A percentile compares a stretch with the other conserved stretches of the same genome.
Conservation (phyloP, 1,284 basidiomycete genomes). For the Mycena citricolor region DNA sequence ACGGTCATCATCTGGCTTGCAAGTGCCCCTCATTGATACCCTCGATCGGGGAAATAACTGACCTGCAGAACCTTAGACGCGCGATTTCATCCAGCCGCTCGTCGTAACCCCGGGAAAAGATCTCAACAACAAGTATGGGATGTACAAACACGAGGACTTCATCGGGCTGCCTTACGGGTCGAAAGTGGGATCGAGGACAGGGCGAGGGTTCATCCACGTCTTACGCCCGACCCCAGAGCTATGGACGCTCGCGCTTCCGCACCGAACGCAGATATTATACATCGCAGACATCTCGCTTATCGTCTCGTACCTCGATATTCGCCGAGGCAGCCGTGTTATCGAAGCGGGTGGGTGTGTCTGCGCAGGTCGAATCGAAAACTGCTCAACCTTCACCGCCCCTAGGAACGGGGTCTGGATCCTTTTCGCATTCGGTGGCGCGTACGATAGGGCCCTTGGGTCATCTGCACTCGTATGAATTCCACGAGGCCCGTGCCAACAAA, state of each 20-base stretch:
- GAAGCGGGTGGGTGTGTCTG: conserved; percentile 76
- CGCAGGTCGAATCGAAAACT: conserved; percentile 2
- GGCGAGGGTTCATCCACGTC: conserved; percentile 81
- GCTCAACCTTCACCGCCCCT: conserved; percentile 20
- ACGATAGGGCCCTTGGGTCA: conserved; percentile 76
- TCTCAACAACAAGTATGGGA: conserved; percentile 87
- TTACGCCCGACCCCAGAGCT: conserved; percentile 92
- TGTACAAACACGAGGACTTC: conserved; percentile 85
- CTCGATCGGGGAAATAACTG: conserved; percentile 5
- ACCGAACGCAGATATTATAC: conserved; percentile 98
- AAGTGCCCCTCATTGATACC: conserved; percentile 30
- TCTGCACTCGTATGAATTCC: conserved; percentile 92
- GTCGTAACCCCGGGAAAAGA: conserved; percentile 81
- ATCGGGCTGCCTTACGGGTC: conserved; percentile 90
- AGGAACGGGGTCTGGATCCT: conserved; percentile 92
- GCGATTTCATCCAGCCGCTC: conserved; percentile 79
- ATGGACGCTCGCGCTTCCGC: conserved; percentile 95
- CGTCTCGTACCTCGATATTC: conserved; percentile 80
- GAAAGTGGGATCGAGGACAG: conserved; percentile 70
- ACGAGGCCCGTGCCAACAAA: conserved; percentile 82
- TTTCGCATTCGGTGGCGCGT: conserved; percentile 86
- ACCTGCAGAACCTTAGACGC: conserved; percentile 64
- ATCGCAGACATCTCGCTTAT: conserved; percentile 96
- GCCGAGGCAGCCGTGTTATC: conserved; percentile 81
- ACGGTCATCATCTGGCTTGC: conserved; percentile 87